phyloP scores from a whole-genome alignment of 2,329 filamentous ascomycete genomes.

The Pyricularia sp. region DNA sequence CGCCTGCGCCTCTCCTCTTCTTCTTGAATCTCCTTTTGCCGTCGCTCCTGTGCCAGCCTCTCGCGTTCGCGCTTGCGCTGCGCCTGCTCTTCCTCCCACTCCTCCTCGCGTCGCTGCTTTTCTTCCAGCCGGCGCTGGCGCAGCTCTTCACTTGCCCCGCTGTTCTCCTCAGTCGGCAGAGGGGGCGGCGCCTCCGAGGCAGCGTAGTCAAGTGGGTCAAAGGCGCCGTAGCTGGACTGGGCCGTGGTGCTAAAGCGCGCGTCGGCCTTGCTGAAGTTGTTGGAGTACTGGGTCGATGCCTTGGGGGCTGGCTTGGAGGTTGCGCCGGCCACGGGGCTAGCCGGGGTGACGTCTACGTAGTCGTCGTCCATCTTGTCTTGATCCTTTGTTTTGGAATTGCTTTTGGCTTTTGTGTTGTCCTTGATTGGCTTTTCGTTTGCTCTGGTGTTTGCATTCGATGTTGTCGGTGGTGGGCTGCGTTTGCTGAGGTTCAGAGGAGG shows the following conservation, averaged over 20 bases:
- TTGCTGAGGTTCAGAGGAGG: background rate
- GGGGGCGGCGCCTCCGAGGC: background rate
- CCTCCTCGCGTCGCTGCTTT: background rate
- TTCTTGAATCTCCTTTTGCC: background rate
- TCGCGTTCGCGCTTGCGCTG: background rate
- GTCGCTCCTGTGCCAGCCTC: background rate
- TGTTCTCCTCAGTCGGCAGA: background rate
- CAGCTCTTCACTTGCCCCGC: background rate
- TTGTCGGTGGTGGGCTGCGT: background rate
- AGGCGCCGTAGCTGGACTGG: constrained; percentile 2
- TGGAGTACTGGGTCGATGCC: background rate
- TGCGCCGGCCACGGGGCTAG: background rate
- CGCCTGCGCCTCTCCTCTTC: background rate
- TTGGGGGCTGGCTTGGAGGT: background rate
- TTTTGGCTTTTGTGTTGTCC: background rate
- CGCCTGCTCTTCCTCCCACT: background rate
- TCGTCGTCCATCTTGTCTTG: background rate
- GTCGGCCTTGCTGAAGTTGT: constrained; percentile 5
- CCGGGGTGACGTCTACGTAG: background rate
- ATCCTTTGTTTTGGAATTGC: background rate
- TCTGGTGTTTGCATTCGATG: background rate
- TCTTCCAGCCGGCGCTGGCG: background rate
- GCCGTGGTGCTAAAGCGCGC: constrained; percentile 1
- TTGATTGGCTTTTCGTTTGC: background rate
- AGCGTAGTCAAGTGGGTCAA: constrained; percentile 3